Conservation (phyloP, 768 basidiomycete species). For the Tulasnella sp. region DNA sequence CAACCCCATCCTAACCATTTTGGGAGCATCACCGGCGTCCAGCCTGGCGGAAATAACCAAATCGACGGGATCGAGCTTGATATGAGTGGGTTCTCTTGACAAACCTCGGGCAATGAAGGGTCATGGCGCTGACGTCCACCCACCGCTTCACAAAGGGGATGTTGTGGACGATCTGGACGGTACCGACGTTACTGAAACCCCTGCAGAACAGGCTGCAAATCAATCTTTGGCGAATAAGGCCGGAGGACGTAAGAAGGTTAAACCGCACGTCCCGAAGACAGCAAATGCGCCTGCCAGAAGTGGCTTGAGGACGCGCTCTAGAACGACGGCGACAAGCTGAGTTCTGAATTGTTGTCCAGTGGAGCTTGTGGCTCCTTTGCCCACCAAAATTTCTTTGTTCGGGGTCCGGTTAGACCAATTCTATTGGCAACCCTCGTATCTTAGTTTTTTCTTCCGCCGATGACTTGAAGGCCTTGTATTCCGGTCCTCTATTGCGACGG, state of each 20-base stretch:
- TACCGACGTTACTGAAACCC: neutral
- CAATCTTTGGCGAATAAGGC: neutral
- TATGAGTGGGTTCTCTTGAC: neutral
- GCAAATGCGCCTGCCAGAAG: neutral
- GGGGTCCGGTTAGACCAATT: neutral
- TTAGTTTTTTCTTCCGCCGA: neutral
- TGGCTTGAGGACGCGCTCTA: neutral
- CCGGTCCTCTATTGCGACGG: neutral
- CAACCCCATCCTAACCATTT: slow-evolving; percentile 2
- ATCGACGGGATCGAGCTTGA: neutral
- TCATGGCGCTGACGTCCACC: neutral
- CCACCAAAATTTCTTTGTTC: neutral
- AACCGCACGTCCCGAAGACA: neutral
- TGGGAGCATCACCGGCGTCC: neutral
- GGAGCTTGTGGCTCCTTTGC: neutral
- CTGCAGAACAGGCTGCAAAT: neutral
- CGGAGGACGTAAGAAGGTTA: neutral
- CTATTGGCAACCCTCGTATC: neutral
- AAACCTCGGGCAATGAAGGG: neutral
- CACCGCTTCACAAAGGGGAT: neutral
- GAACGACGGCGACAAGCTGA: neutral
- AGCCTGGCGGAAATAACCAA: neutral
- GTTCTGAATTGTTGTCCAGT: neutral
- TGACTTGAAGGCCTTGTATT: neutral
- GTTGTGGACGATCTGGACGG: slow-evolving; percentile 1